Base-by-base conservation (phyloP, 306 rosid genomes). In the Fragaria vesca region DNA sequence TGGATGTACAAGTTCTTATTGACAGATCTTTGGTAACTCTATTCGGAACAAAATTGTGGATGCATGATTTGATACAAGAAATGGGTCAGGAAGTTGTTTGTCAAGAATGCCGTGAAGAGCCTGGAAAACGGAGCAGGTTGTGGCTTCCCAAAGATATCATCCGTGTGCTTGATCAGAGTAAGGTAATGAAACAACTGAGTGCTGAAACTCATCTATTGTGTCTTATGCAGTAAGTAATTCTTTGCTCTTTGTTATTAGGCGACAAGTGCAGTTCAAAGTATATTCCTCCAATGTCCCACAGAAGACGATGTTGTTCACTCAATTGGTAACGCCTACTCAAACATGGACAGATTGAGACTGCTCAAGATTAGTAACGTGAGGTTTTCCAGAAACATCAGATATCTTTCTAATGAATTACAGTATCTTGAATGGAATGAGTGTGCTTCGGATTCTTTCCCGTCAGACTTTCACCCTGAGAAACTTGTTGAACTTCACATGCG, bases 1-100 rank as follows among this genome's bases (percentile, higher is more conserved):
- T 28, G 28, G 28, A 28, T 28, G 28, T 28, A 28, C 28, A 28
- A 28, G 1, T 9, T 24, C 24, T 24, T 24, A 24, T 24, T 24
- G 24, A 24, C 24, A 24, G 24, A 24, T 71, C 72, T 71, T 71
- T 79, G 3, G 3, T 79, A 32, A 62, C 72, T 18, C 16, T 47
- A 2, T 55, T 47, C 16, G 77, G 74, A 30, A 55, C 26, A 2
- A 62, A 50, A 45, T 8, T 79, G 57, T 21, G 57, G 70, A 79
- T 79, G 82, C 82, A 79, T 72, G 73, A 79, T 4, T 3, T 10
- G 34, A 10, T 58, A 24, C 65, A 24, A 58, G 65, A 58, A 24
- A 11, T 58, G 32, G 65, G 65, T 10, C 1, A 16, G 34, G 34
- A 58, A 9, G 1, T 58, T 24, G 65, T 58, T 3, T 16, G 6